Percentiles rank a stretch among this genome's conserved stretches.
Conservation (phyloP, 192 early-diverging fungal species). For the Funneliformis geosporum region DNA sequence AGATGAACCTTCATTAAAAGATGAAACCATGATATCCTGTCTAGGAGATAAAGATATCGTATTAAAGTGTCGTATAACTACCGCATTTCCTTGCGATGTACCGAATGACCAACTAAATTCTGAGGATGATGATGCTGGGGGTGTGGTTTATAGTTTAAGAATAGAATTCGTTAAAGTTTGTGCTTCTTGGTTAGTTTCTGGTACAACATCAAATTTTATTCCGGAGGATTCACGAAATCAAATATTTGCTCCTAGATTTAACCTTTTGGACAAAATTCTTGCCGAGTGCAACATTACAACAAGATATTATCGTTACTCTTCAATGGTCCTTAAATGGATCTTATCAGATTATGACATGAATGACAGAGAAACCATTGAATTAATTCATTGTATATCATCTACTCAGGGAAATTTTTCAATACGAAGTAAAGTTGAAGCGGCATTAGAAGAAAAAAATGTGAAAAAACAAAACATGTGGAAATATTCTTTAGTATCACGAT, state of each 20-base stretch:
- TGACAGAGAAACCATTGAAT: background rate
- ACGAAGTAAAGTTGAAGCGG: background rate
- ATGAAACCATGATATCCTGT: background rate
- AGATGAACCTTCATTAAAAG: background rate
- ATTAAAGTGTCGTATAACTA: background rate
- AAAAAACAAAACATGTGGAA: conserved; percentile 18
- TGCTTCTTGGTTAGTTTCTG: conserved; percentile 24
- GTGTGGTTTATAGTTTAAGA: background rate
- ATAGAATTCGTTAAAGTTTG: conserved; percentile 26
- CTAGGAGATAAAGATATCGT: conserved; percentile 26
- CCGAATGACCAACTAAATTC: background rate
- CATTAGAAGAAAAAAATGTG: conserved; percentile 12
- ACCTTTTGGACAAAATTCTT: background rate
- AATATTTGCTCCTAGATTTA: conserved; percentile 6
- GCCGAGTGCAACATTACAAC: background rate
- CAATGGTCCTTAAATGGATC: conserved; percentile 17
- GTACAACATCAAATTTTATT: background rate
- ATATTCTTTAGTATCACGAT: conserved; percentile 4
- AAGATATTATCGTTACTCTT: conserved; percentile 13
- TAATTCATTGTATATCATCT: background rate
- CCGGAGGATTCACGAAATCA: background rate
- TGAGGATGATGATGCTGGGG: background rate
- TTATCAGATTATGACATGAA: background rate
- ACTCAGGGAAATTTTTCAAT: conserved; percentile 23
- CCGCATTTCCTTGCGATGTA: background rate